These are phyloP conservation scores for Paramecium sexaurelia DNA, from an alignment of 73 alveolate genomes.

Conservation along the genomic window DNA sequence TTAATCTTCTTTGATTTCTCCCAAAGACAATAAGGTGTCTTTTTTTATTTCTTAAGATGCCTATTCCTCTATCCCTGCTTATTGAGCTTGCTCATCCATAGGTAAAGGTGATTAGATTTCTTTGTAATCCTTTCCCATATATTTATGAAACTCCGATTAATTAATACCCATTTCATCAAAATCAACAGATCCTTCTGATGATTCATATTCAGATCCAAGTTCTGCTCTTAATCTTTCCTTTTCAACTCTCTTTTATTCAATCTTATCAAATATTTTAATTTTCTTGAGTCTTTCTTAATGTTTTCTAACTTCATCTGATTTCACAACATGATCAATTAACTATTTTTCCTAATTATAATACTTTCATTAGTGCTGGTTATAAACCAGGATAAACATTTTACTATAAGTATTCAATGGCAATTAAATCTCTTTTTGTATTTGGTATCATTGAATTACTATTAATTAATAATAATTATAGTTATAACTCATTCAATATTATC, in stretches of 20 bases:
- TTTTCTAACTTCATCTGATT: slow-evolving; percentile 67
- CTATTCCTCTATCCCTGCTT: slow-evolving; percentile 28
- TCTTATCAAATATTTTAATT: slow-evolving; percentile 61
- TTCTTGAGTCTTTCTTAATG: slow-evolving; percentile 67
- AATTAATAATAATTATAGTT: not conserved
- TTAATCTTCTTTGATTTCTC: slow-evolving; percentile 28
- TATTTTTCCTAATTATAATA: not conserved
- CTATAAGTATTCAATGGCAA: slow-evolving; percentile 55
- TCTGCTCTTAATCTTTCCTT: slow-evolving; percentile 66
- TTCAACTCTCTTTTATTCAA: slow-evolving; percentile 67
- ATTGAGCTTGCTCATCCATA: not conserved
- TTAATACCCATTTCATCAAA: slow-evolving; percentile 57
- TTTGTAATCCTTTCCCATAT: not conserved
- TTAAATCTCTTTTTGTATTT: slow-evolving; percentile 35
- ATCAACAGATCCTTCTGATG: slow-evolving; percentile 41
- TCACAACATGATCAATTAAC: slow-evolving; percentile 68
- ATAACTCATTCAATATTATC: not conserved
- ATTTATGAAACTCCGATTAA: not conserved
- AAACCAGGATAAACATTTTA: slow-evolving; percentile 60
- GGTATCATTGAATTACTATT: not conserved
- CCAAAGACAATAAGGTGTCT: not conserved
- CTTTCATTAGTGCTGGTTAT: slow-evolving; percentile 59
- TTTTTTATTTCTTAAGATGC: slow-evolving; percentile 15
- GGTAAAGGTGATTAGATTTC: not conserved
- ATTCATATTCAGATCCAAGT: slow-evolving; percentile 50